Evolutionary conservation across 805 yeast species (phyloP).

Genomic region (Hanseniaspora vineae): DNA sequence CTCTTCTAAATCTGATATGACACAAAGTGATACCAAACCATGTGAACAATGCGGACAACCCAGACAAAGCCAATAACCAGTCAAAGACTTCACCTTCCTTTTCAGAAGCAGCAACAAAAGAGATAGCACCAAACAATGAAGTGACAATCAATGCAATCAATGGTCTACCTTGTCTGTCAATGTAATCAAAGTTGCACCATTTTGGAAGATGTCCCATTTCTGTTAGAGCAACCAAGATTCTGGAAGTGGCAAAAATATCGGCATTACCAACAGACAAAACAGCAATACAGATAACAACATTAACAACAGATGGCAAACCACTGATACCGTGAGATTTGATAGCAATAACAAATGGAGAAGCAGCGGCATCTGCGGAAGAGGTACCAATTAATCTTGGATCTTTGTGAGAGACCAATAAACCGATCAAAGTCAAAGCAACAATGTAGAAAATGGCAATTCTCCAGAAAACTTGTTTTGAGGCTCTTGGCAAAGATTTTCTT

Average conservation of each 20-base stretch:
- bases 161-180: conserved; percentile 73
- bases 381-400: conserved; percentile 36
- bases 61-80: conserved; percentile 43
- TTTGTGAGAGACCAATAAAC: conserved; percentile 56
- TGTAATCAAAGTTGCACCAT: conserved; percentile 42
- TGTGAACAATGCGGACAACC: conserved; percentile 38
- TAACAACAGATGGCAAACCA: conserved; percentile 53
- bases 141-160: conserved; percentile 47
- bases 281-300: conserved; percentile 54
- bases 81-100: conserved; percentile 37
- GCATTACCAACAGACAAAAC: conserved; percentile 55
- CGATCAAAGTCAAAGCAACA: conserved; percentile 39
- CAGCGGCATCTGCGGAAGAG: conserved; percentile 40
- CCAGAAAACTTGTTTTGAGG: conserved; percentile 78
- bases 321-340: conserved; percentile 48
- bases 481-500: conserved; percentile 50
- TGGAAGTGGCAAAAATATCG: conserved; percentile 55
- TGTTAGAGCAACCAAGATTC: conserved; percentile 57
- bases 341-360: conserved; percentile 68
- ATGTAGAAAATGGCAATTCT: conserved; percentile 63
- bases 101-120: conserved; percentile 39
- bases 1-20: conserved; percentile 43
- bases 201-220: conserved; percentile 57
- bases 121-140: conserved; percentile 39
- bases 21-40: conserved; percentile 42